phyloP scores from a whole-genome alignment of 2,329 filamentous ascomycete genomes.

The Aureobasidium subglaciale region DNA sequence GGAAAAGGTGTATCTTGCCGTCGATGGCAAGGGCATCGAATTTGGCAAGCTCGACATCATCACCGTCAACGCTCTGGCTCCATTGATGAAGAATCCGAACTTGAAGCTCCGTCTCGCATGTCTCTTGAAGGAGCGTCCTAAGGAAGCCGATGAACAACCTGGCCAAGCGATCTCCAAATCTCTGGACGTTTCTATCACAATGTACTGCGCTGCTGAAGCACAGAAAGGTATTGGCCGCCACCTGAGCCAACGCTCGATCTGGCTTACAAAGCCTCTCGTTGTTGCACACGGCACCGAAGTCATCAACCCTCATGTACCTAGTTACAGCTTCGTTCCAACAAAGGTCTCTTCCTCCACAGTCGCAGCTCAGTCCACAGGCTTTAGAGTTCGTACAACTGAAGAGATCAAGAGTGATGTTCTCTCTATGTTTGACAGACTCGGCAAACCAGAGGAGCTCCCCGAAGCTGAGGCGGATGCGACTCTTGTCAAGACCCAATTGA shows the following conservation, averaged over 20 bases:
- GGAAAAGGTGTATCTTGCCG: slow-evolving; percentile 55
- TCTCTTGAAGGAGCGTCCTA: slow-evolving; percentile 61
- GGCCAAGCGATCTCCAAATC: slow-evolving; percentile 55
- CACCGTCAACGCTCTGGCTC: slow-evolving; percentile 60
- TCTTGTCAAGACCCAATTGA: slow-evolving; percentile 59
- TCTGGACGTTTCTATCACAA: slow-evolving; percentile 61
- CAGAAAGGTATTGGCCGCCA: slow-evolving; percentile 59
- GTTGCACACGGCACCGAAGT: slow-evolving; percentile 63
- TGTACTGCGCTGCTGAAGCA: slow-evolving; percentile 69
- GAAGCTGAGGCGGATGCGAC: slow-evolving; percentile 58
- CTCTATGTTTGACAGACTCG: slow-evolving; percentile 79
- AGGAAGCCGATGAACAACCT: slow-evolving; percentile 54
- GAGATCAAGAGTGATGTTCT: slow-evolving; percentile 80
- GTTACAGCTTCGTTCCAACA: slow-evolving; percentile 25
- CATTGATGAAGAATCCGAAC: slow-evolving; percentile 59
- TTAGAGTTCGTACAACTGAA: slow-evolving; percentile 61
- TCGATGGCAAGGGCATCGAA: slow-evolving; percentile 61
- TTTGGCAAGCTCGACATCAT: slow-evolving; percentile 70
- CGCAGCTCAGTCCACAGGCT: slow-evolving; percentile 17
- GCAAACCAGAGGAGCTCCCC: slow-evolving; percentile 67
- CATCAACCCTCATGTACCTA: slow-evolving; percentile 65
- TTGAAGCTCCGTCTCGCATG: slow-evolving; percentile 63
- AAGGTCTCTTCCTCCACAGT: not conserved
- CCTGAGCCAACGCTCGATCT: slow-evolving; percentile 59
- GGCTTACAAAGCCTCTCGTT: slow-evolving; percentile 56